Evolutionary conservation across 805 yeast genomes (phyloP).

Genomic region (Barnettozyma wickerhamii): DNA sequence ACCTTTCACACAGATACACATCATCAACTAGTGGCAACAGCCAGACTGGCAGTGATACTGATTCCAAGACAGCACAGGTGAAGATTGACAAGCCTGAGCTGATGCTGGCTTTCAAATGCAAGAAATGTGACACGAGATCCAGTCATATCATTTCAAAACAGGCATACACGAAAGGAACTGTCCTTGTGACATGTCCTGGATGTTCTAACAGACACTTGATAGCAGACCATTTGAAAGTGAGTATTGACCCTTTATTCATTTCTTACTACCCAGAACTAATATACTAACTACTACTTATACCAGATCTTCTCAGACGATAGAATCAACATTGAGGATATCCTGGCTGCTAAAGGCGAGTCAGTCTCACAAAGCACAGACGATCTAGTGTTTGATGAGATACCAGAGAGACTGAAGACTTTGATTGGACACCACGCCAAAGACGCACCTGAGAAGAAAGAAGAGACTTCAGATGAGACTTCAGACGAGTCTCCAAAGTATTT

Average conservation of each 20-base stretch:
- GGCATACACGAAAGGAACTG: conserved; percentile 83
- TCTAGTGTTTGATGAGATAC: conserved; percentile 64
- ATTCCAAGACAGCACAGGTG: conserved; percentile 27
- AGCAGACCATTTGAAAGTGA: conserved; percentile 72
- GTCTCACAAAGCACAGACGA: conserved; percentile 64
- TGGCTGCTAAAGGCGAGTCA: conserved; percentile 71
- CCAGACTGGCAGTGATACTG: too few species aligned
- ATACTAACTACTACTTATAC: conserved; percentile 22
- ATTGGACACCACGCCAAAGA: conserved; percentile 69
- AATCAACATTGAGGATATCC: conserved; percentile 75
- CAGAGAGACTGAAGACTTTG: conserved; percentile 43
- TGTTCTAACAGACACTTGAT: conserved; percentile 85
- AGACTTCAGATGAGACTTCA: too few species aligned
- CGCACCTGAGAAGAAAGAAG: conserved; percentile 44
- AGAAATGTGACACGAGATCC: conserved; percentile 77
- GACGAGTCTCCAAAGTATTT: conserved; percentile 3
- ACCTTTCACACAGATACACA: conserved; percentile 10
- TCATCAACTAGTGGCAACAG: too few species aligned
- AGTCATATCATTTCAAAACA: conserved; percentile 91
- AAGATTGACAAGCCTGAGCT: conserved; percentile 73
- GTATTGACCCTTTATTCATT: too few species aligned
- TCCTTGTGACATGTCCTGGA: conserved; percentile 86
- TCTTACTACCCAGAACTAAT: background rate
- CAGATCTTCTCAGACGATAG: conserved; percentile 74
- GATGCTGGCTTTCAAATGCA: conserved; percentile 91